Evolutionary conservation across 257 asterid genomes (phyloP).

Genomic region (Solanum appendiculatum): DNA sequence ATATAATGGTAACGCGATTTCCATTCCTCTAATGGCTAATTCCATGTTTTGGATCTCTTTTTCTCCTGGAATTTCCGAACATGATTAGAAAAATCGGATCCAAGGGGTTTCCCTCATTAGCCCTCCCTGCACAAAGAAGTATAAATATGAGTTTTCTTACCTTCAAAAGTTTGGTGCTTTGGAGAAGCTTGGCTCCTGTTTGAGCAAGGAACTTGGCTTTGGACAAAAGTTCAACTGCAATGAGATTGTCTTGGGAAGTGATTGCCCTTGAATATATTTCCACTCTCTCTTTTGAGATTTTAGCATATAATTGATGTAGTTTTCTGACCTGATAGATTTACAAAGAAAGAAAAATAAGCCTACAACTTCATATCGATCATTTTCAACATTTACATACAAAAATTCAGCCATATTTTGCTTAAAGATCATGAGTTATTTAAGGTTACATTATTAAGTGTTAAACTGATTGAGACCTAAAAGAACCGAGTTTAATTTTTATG

Average conservation of each 20-base stretch:
- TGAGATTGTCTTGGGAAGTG: constrained; percentile 6
- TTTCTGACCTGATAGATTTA: constrained; percentile 1
- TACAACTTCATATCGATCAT: background rate
- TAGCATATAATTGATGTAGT: constrained; percentile 27
- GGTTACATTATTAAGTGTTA: background rate
- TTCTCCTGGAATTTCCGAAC: constrained; percentile 1
- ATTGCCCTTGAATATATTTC: constrained; percentile 29
- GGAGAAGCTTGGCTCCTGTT: constrained; percentile 45
- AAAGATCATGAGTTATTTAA: background rate
- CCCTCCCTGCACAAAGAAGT: constrained; percentile 38
- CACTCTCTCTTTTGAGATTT: constrained; percentile 45
- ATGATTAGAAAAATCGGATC: constrained; percentile 8
- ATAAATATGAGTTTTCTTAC: background rate
- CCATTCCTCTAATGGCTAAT: constrained; percentile 43
- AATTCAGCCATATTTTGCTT: background rate
- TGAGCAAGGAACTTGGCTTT: constrained; percentile 41
- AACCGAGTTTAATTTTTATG: too few relatives aligned
- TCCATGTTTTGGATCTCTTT: constrained; percentile 32
- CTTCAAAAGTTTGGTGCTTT: constrained; percentile 18
- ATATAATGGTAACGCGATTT: constrained; percentile 31
- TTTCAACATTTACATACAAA: background rate
- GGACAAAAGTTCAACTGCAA: constrained; percentile 20
- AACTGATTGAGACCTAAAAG: background rate
- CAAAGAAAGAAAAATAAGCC: background rate
- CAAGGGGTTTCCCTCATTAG: constrained; percentile 56